phyloP scores from a whole-genome alignment of 2,329 filamentous ascomycete species.

The Pseudogymnoascus verrucosus region DNA sequence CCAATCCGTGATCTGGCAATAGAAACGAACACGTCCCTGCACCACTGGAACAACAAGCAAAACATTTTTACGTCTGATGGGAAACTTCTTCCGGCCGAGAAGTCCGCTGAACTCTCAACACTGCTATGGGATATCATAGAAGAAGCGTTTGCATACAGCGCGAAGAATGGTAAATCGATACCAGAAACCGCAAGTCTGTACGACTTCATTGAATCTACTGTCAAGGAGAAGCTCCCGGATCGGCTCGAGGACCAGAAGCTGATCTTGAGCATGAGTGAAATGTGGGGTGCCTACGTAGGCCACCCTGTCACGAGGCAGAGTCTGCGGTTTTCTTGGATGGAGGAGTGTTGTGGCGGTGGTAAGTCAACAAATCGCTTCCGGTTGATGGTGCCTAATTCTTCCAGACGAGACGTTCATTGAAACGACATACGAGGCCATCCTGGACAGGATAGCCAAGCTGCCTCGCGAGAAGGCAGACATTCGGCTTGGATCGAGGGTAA shows the following conservation, averaged over 20 bases:
- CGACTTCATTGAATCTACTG: slow-evolving; percentile 45
- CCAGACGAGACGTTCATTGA: slow-evolving; percentile 18
- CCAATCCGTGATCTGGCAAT: slow-evolving; percentile 46
- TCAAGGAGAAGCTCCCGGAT: slow-evolving; percentile 34
- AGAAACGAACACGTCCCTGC: slow-evolving; percentile 38
- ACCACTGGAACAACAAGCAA: slow-evolving; percentile 39
- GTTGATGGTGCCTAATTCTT: not conserved
- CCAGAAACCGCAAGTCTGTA: slow-evolving; percentile 39
- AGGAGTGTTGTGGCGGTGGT: slow-evolving; percentile 48
- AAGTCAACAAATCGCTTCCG: slow-evolving; percentile 9
- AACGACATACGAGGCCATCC: slow-evolving; percentile 25
- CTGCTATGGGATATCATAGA: slow-evolving; percentile 46
- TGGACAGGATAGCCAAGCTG: slow-evolving; percentile 22
- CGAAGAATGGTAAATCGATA: slow-evolving; percentile 41
- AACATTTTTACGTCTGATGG: slow-evolving; percentile 38
- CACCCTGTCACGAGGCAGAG: slow-evolving; percentile 42
- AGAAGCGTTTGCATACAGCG: slow-evolving; percentile 45
- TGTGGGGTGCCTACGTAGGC: slow-evolving; percentile 48
- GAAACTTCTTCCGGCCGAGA: slow-evolving; percentile 26
- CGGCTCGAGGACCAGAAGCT: slow-evolving; percentile 32
- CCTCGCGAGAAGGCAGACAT: slow-evolving; percentile 20
- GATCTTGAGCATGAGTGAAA: slow-evolving; percentile 32
- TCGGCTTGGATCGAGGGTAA: slow-evolving; percentile 20
- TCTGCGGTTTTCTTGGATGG: slow-evolving; percentile 49
- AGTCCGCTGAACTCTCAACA: slow-evolving; percentile 27